These are phyloP conservation scores for Medicago lupulina DNA, from an alignment of 306 rosid genomes.

Conservation along the genomic window DNA sequence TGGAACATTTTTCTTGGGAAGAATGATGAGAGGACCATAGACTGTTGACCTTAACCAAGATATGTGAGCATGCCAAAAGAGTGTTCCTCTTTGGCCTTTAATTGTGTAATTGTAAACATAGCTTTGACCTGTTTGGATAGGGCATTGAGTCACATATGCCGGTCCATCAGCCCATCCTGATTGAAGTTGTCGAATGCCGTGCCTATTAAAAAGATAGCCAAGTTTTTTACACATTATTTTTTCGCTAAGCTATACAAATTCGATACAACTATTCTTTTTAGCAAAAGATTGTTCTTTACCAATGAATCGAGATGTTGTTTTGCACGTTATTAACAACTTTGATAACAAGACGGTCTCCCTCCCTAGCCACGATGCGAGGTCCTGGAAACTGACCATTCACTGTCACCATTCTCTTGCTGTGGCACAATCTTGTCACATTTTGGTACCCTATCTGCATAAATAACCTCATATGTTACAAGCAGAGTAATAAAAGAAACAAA, in stretches of 20 bases:
- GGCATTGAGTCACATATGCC: conserved; percentile 52
- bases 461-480: not conserved
- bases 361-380: conserved; percentile 74
- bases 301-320: conserved; percentile 66
- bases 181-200: conserved; percentile 63
- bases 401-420: conserved; percentile 65
- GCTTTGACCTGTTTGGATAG: conserved; percentile 52
- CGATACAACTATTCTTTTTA: not conserved
- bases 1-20: conserved; percentile 57
- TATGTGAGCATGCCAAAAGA: conserved; percentile 56
- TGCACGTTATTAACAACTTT: conserved; percentile 66
- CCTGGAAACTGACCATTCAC: conserved; percentile 81
- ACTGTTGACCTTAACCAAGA: conserved; percentile 60
- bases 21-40: conserved; percentile 70
- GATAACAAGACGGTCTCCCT: conserved; percentile 70
- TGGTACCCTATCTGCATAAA: conserved; percentile 51
- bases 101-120: conserved; percentile 79
- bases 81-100: conserved; percentile 77
- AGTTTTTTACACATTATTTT: not conserved
- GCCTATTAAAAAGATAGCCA: conserved; percentile 52
- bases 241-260: not conserved
- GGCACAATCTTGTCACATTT: conserved; percentile 70
- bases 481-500: not conserved
- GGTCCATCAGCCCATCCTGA: conserved; percentile 61
- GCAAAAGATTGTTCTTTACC: conserved; percentile 47